These are phyloP conservation scores for Kockovaella imperatae DNA, from an alignment of 768 basidiomycete species.

Conservation along the genomic window DNA sequence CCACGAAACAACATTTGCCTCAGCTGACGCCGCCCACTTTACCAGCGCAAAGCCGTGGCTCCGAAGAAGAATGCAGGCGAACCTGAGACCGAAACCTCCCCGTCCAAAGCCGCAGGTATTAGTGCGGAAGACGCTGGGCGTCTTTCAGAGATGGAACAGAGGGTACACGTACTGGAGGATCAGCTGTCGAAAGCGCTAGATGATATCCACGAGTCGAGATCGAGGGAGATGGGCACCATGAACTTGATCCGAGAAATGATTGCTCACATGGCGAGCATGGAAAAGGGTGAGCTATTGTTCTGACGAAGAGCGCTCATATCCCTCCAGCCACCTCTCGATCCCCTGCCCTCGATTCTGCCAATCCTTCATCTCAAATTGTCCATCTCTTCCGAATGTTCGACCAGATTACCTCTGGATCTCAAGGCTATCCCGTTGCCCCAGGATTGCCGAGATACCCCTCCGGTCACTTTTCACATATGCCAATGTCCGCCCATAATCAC, in stretches of 20 bases:
- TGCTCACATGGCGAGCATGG: conserved; percentile 18
- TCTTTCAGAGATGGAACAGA: conserved; percentile 25
- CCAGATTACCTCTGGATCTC: conserved; percentile 1
- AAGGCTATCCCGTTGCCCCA: neutral
- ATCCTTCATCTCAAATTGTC: conserved; percentile 18
- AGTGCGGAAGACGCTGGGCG: conserved; percentile 17
- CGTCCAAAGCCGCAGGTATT: conserved; percentile 9
- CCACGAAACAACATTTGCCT: neutral
- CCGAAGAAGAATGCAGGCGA: conserved; percentile 25
- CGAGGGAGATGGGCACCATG: conserved; percentile 29
- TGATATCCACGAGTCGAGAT: conserved; percentile 27
- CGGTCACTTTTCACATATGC: neutral
- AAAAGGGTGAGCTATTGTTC: conserved; percentile 11
- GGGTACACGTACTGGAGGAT: conserved; percentile 28
- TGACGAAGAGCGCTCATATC: neutral
- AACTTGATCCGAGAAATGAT: conserved; percentile 30
- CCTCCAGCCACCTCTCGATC: conserved; percentile 9
- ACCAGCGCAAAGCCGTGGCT: conserved; percentile 33
- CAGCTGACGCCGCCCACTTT: neutral
- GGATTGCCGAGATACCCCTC: too few species aligned
- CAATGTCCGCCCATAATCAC: conserved; percentile 3
- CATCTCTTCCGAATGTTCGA: conserved; percentile 23
- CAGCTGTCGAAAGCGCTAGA: conserved; percentile 22
- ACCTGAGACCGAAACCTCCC: conserved; percentile 11
- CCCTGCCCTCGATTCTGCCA: conserved; percentile 9